phyloP scores from a whole-genome alignment of 805 yeast species.

The Barnettozyma californica region DNA sequence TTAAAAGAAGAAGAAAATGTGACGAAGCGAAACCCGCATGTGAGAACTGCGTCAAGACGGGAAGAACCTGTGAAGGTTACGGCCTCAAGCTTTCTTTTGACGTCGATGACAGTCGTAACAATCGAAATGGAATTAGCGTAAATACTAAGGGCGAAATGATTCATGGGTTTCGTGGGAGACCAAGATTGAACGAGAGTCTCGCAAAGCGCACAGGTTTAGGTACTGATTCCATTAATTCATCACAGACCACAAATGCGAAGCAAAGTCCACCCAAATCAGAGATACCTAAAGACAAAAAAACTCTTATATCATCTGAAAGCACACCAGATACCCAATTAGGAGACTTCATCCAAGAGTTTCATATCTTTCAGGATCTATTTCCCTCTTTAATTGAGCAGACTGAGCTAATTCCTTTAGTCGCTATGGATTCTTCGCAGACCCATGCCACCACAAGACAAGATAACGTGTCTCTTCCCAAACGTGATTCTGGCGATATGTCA shows the following conservation, averaged over 20 bases:
- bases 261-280: background rate
- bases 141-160: slow-evolving; percentile 32
- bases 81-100: slow-evolving; percentile 43
- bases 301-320: background rate
- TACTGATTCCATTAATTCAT: background rate
- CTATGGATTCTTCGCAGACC: background rate
- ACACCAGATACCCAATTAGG: slow-evolving; percentile 5
- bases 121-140: slow-evolving; percentile 10
- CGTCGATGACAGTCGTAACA: slow-evolving; percentile 41
- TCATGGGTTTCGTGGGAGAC: slow-evolving; percentile 41
- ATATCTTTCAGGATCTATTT: slow-evolving; percentile 23
- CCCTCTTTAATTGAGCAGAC: slow-evolving; percentile 18
- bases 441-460: background rate
- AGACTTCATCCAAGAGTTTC: slow-evolving; percentile 19
- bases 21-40: slow-evolving; percentile 52
- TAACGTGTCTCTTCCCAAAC: background rate
- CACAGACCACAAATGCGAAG: background rate
- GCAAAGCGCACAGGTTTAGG: slow-evolving; percentile 19
- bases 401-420: slow-evolving; percentile 16
- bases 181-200: slow-evolving; percentile 32
- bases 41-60: slow-evolving; percentile 39
- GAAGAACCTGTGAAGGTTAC: slow-evolving; percentile 46
- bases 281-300: too few species aligned
- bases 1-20: slow-evolving; percentile 44
- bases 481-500: background rate